Base-by-base conservation (phyloP, 306 rosid genomes). In the Carpinus fangiana region DNA sequence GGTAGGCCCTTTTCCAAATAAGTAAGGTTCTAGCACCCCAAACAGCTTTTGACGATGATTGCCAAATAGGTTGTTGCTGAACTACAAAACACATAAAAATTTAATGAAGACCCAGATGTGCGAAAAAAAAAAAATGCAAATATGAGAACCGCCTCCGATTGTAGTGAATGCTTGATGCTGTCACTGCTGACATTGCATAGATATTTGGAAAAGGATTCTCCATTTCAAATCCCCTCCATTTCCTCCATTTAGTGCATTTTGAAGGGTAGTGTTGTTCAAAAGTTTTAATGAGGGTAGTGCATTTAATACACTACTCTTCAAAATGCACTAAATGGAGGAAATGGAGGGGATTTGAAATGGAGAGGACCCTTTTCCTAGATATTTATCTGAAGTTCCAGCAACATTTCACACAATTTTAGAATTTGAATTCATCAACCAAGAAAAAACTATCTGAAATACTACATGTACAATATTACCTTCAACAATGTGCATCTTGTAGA, bases 401-500 rank as follows among this genome's bases (percentile, higher is more conserved):
- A 16, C 18, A 31, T 55, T 72, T 66, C 62, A 80, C 60, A 72
- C 45, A 53, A 36, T 38, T 73, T 9, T 12, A 4, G 17, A 26
- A 14, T 26, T 16, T 3, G 71, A 36, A 66, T 17, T 7, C 20
- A 45, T 45, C 12, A 52, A 70, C 73, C 79, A 62, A 73, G 73
- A 59, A 21, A 51, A 50, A 72, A 71, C 64, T 53, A n/a, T 73
- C 43, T 70, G 53, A 66, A 66, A 31, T 43, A 62, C 48, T 51
- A 13, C 46, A 51, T 56, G 56, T 65, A 45, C 55, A 60, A 34
- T 41, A 14, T 77, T 87, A 90, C 98, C 98, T 88, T 87, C 61
- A 92, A 78, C 76, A 90, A 89, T 34, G 88, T 60, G 88, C 98
- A 90, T 78, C 81, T 89, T 56, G 84, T 65, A 67, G 67, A 66